These are phyloP conservation scores for Onygena corvina DNA, from an alignment of 2,329 filamentous ascomycete genomes.

Conservation along the genomic window DNA sequence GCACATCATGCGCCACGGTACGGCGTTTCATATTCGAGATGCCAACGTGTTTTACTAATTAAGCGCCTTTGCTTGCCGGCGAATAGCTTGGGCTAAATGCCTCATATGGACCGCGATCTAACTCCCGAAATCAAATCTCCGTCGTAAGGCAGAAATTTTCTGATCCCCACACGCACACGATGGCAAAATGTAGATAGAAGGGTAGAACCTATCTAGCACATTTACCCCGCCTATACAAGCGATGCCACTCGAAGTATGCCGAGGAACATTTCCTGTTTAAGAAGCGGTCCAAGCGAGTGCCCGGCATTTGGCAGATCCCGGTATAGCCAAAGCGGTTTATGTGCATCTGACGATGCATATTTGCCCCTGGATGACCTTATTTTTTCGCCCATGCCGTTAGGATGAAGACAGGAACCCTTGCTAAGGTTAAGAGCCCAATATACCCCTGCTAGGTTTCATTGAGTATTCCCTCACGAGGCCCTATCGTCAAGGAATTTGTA, in stretches of 20 bases:
- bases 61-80: not conserved
- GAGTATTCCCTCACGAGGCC: not conserved
- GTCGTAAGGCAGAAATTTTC: not conserved
- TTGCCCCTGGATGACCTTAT: conserved; percentile 1
- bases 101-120: not conserved
- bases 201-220: not conserved
- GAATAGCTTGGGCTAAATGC: not conserved
- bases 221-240: not conserved
- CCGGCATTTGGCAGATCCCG: not conserved
- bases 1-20: not conserved
- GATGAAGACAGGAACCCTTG: not conserved
- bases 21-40: not conserved
- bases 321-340: not conserved
- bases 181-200: not conserved
- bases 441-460: not conserved
- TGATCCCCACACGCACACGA: not conserved
- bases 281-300: not conserved
- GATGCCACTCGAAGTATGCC: not conserved
- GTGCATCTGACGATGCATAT: not conserved
- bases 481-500: not conserved
- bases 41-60: not conserved
- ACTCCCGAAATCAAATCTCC: not conserved
- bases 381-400: not conserved
- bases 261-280: not conserved
- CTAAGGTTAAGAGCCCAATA: conserved; percentile 1